Conservation (phyloP, 2,329 filamentous ascomycete genomes). For the Aspergillus felis region DNA sequence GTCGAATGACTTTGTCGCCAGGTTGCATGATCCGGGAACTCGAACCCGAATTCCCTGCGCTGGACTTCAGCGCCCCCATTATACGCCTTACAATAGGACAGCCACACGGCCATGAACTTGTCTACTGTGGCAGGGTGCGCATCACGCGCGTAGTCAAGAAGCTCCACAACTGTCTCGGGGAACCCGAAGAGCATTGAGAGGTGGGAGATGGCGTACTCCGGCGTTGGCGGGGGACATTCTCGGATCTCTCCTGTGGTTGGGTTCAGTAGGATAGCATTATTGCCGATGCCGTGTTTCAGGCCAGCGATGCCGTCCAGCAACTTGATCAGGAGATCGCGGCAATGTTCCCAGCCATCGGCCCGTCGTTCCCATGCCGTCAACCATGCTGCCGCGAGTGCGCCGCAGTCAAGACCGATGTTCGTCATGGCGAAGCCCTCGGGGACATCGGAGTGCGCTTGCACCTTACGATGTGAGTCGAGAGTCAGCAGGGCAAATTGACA, state of each 20-base stretch:
- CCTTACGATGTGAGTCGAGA: conserved; percentile 58
- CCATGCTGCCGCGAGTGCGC: conserved; percentile 54
- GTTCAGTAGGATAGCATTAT: neutral
- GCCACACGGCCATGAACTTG: neutral
- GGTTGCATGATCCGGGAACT: neutral
- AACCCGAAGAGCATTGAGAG: neutral
- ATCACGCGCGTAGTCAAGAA: neutral
- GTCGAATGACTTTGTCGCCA: neutral
- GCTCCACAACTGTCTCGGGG: neutral
- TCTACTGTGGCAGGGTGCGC: neutral
- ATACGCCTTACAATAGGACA: neutral
- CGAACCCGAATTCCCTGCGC: neutral
- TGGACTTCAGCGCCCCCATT: neutral
- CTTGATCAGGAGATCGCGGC: conserved; percentile 47
- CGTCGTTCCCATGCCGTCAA: conserved; percentile 59
- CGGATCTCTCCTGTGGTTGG: neutral
- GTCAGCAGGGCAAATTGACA: conserved; percentile 51
- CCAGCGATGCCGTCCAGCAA: conserved; percentile 51
- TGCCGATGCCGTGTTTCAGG: conserved; percentile 54
- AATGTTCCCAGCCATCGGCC: conserved; percentile 51
- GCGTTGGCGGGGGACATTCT: neutral
- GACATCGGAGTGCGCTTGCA: conserved; percentile 48
- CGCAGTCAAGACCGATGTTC: conserved; percentile 53
- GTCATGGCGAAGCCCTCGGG: conserved; percentile 48
- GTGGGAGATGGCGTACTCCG: neutral